Percentiles rank a stretch among this genome's conserved stretches.
Evolutionary conservation across 192 early-diverging fungal species (phyloP).

Genomic region (Backusella sp.): DNA sequence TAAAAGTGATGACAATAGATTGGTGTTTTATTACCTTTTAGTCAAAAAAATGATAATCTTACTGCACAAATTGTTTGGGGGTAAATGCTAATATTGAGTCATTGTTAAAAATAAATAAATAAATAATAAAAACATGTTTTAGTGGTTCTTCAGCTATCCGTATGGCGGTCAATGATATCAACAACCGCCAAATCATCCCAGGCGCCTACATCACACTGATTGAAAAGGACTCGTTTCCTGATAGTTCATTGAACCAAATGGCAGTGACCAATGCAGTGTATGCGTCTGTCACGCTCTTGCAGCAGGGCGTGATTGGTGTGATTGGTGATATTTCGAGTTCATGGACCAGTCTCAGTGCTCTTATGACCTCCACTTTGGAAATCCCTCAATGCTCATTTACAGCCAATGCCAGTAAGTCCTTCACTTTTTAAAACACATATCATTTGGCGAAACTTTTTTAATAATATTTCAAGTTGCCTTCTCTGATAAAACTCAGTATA

Average conservation of each 20-base stretch:
- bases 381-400: conserved; percentile 56
- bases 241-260: conserved; percentile 38
- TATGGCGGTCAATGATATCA: conserved; percentile 49
- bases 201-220: conserved; percentile 48
- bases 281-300: conserved; percentile 45
- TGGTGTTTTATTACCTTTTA: conserved; percentile 36
- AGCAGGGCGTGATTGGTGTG: conserved; percentile 51
- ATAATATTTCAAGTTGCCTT: conserved; percentile 34
- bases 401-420: conserved; percentile 43
- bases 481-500: conserved; percentile 48
- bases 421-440: background rate
- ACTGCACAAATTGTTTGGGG: conserved; percentile 40
- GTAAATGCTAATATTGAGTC: background rate
- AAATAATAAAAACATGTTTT: background rate
- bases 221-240: conserved; percentile 49
- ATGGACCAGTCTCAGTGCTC: conserved; percentile 43
- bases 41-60: conserved; percentile 28
- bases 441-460: background rate
- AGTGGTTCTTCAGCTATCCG: conserved; percentile 53
- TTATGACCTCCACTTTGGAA: conserved; percentile 45
- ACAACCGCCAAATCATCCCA: conserved; percentile 41
- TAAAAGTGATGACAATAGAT: conserved; percentile 15
- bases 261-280: conserved; percentile 49
- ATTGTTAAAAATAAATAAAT: no score
- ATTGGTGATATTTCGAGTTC: conserved; percentile 53